These are phyloP conservation scores for Nitzschia sp. DNA, from an alignment of 108 stramenopile genomes.

Conservation along the genomic window DNA sequence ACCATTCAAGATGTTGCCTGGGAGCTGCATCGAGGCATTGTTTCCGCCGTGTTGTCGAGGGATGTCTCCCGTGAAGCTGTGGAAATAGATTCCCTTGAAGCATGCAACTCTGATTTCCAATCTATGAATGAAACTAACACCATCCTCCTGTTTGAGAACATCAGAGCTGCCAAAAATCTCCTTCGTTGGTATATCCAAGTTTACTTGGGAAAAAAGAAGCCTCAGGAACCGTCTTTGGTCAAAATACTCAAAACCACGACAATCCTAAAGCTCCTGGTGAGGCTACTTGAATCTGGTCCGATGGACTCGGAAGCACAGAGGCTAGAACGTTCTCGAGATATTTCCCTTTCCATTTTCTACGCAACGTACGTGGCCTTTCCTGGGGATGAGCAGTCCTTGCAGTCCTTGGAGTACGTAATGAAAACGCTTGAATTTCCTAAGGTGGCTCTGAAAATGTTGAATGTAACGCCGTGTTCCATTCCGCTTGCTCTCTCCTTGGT, in stretches of 20 bases:
- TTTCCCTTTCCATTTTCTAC: constrained; percentile 64
- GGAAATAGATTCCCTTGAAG: background rate
- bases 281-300: constrained; percentile 15
- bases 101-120: background rate
- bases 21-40: constrained; percentile 7
- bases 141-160: background rate
- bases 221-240: constrained; percentile 11
- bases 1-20: background rate
- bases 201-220: constrained; percentile 11
- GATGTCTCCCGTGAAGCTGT: constrained; percentile 7
- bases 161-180: constrained; percentile 36
- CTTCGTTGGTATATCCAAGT: constrained; percentile 47
- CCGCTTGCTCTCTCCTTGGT: constrained; percentile 48
- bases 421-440: constrained; percentile 35
- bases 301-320: background rate
- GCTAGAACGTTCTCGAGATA: constrained; percentile 49
- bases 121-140: background rate
- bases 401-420: constrained; percentile 43
- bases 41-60: background rate
- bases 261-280: constrained; percentile 19
- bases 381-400: constrained; percentile 42
- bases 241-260: background rate
- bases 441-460: constrained; percentile 30
- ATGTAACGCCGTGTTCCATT: constrained; percentile 25
- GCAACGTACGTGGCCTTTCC: constrained; percentile 48